Evolutionary conservation across 2,329 filamentous ascomycete genomes (phyloP).

Genomic region (Chaetomiaceae sp.): DNA sequence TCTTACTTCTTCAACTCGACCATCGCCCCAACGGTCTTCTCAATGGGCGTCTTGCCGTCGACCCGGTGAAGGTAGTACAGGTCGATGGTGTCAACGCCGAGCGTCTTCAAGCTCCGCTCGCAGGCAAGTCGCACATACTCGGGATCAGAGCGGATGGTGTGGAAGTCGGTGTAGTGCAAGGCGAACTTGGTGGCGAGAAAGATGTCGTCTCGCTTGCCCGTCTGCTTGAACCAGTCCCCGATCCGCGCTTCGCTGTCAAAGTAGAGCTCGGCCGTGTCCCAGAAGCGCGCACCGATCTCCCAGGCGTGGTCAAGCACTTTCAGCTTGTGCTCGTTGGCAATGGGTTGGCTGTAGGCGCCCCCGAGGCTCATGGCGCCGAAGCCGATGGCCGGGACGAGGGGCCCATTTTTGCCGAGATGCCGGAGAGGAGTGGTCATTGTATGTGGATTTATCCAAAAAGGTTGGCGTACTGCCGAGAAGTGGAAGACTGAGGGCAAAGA

Average conservation of each 20-base stretch:
- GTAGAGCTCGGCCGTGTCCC: constrained; percentile 19
- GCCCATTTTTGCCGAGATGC: constrained; percentile 12
- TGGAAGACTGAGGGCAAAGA: neutral
- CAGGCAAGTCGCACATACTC: constrained; percentile 27
- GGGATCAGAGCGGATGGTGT: constrained; percentile 1
- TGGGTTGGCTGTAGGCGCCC: neutral
- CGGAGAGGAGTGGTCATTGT: neutral
- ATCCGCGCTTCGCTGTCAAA: constrained; percentile 38
- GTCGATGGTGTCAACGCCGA: constrained; percentile 39
- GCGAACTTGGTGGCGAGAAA: constrained; percentile 41
- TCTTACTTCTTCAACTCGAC: constrained; percentile 37
- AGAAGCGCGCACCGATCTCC: constrained; percentile 15
- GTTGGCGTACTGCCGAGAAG: neutral
- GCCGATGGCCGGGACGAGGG: constrained; percentile 14
- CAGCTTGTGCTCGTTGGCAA: constrained; percentile 3
- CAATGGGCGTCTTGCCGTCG: constrained; percentile 41
- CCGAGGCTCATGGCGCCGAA: constrained; percentile 16
- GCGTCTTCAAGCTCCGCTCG: constrained; percentile 37
- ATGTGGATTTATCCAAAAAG: neutral
- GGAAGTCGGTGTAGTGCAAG: constrained; percentile 16
- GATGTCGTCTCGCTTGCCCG: constrained; percentile 39
- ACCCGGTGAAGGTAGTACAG: constrained; percentile 15
- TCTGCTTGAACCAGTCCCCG: constrained; percentile 40
- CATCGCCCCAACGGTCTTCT: constrained; percentile 48
- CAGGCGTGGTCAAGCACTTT: constrained; percentile 13